Evolutionary conservation across 306 rosid genomes (phyloP).

Genomic region (apple (Malus domestica)): DNA sequence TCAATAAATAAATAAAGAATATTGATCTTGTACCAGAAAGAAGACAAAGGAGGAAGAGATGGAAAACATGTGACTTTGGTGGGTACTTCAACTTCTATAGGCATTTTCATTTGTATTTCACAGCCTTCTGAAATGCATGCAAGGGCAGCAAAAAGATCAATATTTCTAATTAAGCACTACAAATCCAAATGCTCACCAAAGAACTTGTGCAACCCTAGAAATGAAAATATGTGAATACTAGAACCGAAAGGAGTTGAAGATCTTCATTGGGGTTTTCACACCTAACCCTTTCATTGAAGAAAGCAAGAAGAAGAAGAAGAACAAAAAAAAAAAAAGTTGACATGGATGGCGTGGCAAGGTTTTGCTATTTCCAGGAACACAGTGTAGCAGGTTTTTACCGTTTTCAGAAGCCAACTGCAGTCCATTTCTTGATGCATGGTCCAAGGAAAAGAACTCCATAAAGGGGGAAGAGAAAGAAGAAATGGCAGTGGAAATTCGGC

Average conservation of each 20-base stretch:
- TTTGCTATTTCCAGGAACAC: not conserved
- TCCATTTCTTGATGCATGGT: not conserved
- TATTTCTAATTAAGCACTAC: not conserved
- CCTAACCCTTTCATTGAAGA: not conserved
- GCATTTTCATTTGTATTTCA: no score
- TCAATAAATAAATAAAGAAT: no score
- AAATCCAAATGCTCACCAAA: not conserved
- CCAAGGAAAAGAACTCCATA: not conserved
- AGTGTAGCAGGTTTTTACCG: not conserved
- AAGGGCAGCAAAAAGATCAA: not conserved
- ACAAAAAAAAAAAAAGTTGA: not conserved
- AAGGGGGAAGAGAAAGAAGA: not conserved
- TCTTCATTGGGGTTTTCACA: not conserved
- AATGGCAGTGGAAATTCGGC: not conserved
- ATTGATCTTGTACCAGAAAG: no score
- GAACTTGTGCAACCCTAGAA: not conserved
- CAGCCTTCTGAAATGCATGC: not conserved
- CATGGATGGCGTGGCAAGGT: not conserved
- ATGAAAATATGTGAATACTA: not conserved
- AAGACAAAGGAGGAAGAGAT: no score
- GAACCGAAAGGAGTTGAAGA: not conserved
- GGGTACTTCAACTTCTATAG: no score
- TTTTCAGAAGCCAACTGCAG: not conserved
- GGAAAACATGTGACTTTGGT: no score
- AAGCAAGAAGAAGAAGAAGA: not conserved